Base-by-base conservation (phyloP, 2,329 filamentous ascomycete species). In the Penicillium sp. region DNA sequence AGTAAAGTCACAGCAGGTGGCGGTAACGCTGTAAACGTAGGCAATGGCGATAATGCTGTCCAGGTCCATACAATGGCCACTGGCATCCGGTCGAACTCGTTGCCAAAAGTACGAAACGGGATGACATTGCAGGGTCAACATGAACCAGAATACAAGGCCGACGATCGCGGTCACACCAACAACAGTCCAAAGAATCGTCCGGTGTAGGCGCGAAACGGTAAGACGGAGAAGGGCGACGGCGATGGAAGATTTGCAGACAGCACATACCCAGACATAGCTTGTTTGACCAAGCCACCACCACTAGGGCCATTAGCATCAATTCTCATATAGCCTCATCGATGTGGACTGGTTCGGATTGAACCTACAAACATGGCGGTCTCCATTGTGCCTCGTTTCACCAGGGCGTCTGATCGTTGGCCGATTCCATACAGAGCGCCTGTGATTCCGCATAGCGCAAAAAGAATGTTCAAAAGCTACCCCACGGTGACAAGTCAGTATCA, bases 221-320 rank as follows among this genome's bases (percentile, higher is more conserved):
- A 84, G 72, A 43, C 80, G 77, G 12, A 83, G 74, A 36, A 83
- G 74, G 52, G 82, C 81, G n/a, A 81, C 68, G 4, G 74, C 78
- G 45, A 84, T 78, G 1, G 80, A 77, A 30, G 81, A 70, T 52
- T 81, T 82, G 39, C 80, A 72, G 10, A 78, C 62, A 32, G 75
- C 71, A 18, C 74, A 79, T 4, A 75, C 71, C 48, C 80, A 64
- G 7, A 78, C 75, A 62, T 84, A 84, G 55, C 77, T 76, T n/a
- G 80, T 67, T 59, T 83, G 80, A 56, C 79, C 80, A n/a, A 83
- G 73, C 69, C 78, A 84, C 80, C 79, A 84, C 66, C 67, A 72
- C 69, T 71, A 34, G 29, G 20, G 18, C 32, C 18, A 39, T 56
- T 36, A 55, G 47, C 23, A 44, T 32, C 33, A 15, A 18, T 33